phyloP scores from a whole-genome alignment of 2,329 filamentous ascomycete genomes.

The Ramularia endophylla region DNA sequence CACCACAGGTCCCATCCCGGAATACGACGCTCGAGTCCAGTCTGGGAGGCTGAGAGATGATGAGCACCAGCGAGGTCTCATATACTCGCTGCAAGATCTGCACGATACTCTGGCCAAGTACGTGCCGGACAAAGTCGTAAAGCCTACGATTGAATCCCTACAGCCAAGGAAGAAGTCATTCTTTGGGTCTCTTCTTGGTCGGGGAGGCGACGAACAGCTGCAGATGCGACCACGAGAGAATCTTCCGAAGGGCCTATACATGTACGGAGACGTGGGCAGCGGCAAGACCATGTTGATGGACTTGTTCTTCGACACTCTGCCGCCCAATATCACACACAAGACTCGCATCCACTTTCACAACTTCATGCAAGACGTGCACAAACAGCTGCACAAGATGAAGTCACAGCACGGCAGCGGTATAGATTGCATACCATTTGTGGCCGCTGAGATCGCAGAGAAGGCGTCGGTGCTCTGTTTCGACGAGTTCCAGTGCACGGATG shows the following conservation, averaged over 20 bases:
- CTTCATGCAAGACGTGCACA: slow-evolving; percentile 73
- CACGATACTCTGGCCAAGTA: slow-evolving; percentile 77
- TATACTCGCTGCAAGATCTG: slow-evolving; percentile 81
- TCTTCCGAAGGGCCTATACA: slow-evolving; percentile 52
- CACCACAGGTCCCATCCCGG: slow-evolving; percentile 65
- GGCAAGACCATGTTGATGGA: slow-evolving; percentile 75
- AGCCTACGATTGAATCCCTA: slow-evolving; percentile 68
- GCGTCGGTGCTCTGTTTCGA: slow-evolving; percentile 71
- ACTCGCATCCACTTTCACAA: slow-evolving; percentile 71
- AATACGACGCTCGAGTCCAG: slow-evolving; percentile 80
- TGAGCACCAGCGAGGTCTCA: slow-evolving; percentile 84
- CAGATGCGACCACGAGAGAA: slow-evolving; percentile 50
- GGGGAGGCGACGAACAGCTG: slow-evolving; percentile 23
- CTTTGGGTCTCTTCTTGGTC: slow-evolving; percentile 57
- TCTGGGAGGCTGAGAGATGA: slow-evolving; percentile 74
- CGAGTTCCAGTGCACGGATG: slow-evolving; percentile 76
- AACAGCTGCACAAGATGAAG: slow-evolving; percentile 59
- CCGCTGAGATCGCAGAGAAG: slow-evolving; percentile 54
- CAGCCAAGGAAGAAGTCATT: slow-evolving; percentile 48
- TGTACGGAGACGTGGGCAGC: slow-evolving; percentile 72
- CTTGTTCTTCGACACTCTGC: slow-evolving; percentile 64
- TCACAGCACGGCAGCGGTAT: slow-evolving; percentile 57
- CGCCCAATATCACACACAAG: slow-evolving; percentile 27
- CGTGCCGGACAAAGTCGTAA: slow-evolving; percentile 64
- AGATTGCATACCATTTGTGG: slow-evolving; percentile 21